Evolutionary conservation across 305 asterid species (phyloP), one percentile per base, ranked within the genome.

Genomic region (Fraxinus velutina): DNA sequence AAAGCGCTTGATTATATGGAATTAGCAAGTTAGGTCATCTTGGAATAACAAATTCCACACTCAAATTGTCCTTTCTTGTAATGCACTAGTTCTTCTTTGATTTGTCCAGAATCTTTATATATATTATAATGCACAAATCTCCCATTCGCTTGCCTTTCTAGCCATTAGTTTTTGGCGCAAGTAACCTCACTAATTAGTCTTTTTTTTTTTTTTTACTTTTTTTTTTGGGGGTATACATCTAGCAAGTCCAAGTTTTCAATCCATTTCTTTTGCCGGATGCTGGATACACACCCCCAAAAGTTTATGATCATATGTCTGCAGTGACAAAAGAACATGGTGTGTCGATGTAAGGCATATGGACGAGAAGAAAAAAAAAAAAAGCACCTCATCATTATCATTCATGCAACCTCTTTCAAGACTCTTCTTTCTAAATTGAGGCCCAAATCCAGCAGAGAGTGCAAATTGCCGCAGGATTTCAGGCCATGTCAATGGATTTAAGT

Each of bases 381-480:
- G 77, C 86, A 96, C 98, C 97, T 96, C 98, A 55, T 91, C 91
- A 76, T 82, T 90, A 47, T 92, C 97, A 87, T 83, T 90, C 36
- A 83, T 7, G 22, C 88, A 64, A 68, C 84, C 89, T 17, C 89
- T 89, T 80, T 91, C 97, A 27, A 80, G 75, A 79, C 85, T 84
- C 86, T 92, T 94, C 87, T 92, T 91, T 89, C 87, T 94, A 90
- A 96, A 81, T 82, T 85, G 93, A 60, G 99, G 98, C 33, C 99
- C 99, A 81, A 92, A 92, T 83, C 99, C 99, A 89, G 97, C 97
- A 82, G 99, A 86, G 60, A 96, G 96, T 42, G 97, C 94, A 85
- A 96, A 93, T 66, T 96, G 98, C 80, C 99, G 89, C 83, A 96
- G 86, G 78, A 96, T 89, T 91, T 96, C 99, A 39, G 98, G 94